A percentile compares a stretch with the other conserved stretches of the same genome.
phyloP scores from a whole-genome alignment of 1,284 basidiomycete genomes.

The Amylostereum areolatum region DNA sequence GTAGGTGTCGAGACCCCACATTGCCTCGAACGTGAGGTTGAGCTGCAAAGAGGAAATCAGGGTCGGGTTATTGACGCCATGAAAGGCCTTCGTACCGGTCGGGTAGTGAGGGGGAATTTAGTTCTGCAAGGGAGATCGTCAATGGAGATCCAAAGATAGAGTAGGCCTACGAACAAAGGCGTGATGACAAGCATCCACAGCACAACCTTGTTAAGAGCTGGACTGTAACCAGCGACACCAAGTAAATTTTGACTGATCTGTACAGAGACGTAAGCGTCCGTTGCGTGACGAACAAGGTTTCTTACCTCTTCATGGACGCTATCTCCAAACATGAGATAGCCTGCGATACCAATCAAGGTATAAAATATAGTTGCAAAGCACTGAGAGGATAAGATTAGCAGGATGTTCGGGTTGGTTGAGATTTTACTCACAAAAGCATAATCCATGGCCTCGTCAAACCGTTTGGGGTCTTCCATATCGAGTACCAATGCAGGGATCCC shows the following conservation, averaged over 20 bases:
- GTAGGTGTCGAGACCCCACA: constrained; percentile 56
- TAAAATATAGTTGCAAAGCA: constrained; percentile 77
- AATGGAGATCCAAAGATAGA: neutral
- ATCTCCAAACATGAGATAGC: constrained; percentile 90
- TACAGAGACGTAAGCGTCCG: neutral
- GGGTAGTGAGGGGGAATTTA: constrained; percentile 83
- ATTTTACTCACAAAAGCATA: constrained; percentile 63
- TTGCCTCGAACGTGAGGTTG: constrained; percentile 73
- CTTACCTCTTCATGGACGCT: constrained; percentile 78
- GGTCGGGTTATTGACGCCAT: neutral
- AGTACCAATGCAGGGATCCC: constrained; percentile 86
- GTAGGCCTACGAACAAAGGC: constrained; percentile 57
- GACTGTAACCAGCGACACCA: constrained; percentile 70
- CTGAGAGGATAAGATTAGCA: constrained; percentile 29
- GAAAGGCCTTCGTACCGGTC: constrained; percentile 59
- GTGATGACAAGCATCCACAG: constrained; percentile 90
- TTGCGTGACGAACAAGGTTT: neutral
- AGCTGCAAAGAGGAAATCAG: constrained; percentile 38
- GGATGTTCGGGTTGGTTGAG: neutral
- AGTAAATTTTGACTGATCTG: constrained; percentile 87
- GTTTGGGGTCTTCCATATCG: constrained; percentile 83
- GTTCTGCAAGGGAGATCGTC: constrained; percentile 40
- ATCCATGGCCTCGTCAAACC: constrained; percentile 82
- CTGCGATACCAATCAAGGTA: constrained; percentile 74
- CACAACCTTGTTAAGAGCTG: constrained; percentile 67